Evolutionary conservation across 2,329 filamentous ascomycete genomes (phyloP).

Genomic region (Hortaea werneckii): DNA sequence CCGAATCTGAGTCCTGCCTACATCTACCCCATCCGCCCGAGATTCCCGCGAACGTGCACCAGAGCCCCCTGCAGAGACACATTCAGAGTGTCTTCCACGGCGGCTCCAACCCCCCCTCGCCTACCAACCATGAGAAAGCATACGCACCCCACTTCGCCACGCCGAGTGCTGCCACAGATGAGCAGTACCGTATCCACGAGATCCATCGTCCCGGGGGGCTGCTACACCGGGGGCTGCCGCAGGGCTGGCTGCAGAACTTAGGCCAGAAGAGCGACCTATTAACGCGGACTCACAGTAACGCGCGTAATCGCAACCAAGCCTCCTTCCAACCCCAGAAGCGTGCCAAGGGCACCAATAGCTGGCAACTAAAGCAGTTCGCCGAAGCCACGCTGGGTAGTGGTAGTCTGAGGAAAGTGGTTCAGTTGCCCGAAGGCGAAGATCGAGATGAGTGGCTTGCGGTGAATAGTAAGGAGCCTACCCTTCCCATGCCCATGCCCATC

Average conservation of each 20-base stretch:
- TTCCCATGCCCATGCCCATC: constrained; percentile 1
- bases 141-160: constrained; percentile 4
- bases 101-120: background rate
- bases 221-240: constrained; percentile 12
- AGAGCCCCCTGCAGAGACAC: constrained; percentile 24
- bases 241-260: constrained; percentile 12
- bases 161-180: constrained; percentile 6
- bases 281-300: constrained; percentile 28
- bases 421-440: constrained; percentile 92
- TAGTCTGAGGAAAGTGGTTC: constrained; percentile 90
- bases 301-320: constrained; percentile 61
- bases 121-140: background rate
- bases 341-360: constrained; percentile 78
- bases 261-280: constrained; percentile 27
- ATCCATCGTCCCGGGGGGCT: constrained; percentile 8
- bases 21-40: constrained; percentile 16
- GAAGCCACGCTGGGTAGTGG: constrained; percentile 93
- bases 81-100: constrained; percentile 17
- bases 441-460: constrained; percentile 97
- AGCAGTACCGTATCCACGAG: constrained; percentile 15
- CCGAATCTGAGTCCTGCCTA: constrained; percentile 30
- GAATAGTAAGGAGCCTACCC: constrained; percentile 55
- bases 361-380: constrained; percentile 94
- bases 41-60: constrained; percentile 21
- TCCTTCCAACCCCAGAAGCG: constrained; percentile 82